Evolutionary conservation across 257 asterid species (phyloP).

Genomic region (Anisodus acutangulus): DNA sequence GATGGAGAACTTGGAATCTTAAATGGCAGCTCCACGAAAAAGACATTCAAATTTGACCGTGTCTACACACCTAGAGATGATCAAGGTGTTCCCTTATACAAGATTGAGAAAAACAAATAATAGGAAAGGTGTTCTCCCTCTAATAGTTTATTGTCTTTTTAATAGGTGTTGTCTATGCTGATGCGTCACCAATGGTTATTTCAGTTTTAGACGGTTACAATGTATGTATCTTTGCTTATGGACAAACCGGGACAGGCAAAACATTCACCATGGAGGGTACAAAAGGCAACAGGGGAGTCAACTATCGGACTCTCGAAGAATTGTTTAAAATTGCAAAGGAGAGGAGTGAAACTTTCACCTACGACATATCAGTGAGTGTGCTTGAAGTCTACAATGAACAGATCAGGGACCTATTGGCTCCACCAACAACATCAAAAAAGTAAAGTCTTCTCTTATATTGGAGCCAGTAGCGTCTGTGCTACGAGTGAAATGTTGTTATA

Average conservation of each 20-base stretch:
- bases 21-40: slow-evolving; percentile 61
- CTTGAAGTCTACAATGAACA: slow-evolving; percentile 99
- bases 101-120: not conserved
- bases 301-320: slow-evolving; percentile 89
- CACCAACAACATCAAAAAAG: slow-evolving; percentile 78
- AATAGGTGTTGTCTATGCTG: slow-evolving; percentile 87
- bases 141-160: slow-evolving; percentile 19
- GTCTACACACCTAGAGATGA: slow-evolving; percentile 88
- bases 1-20: slow-evolving; percentile 92
- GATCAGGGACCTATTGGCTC: slow-evolving; percentile 81
- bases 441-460: slow-evolving; percentile 38
- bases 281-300: slow-evolving; percentile 82
- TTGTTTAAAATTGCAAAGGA: slow-evolving; percentile 73
- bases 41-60: slow-evolving; percentile 81
- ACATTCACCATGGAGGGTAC: slow-evolving; percentile 99
- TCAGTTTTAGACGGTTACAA: slow-evolving; percentile 98
- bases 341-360: slow-evolving; percentile 67
- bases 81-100: slow-evolving; percentile 62
- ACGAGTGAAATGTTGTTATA: not conserved
- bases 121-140: not conserved
- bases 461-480: not conserved
- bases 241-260: slow-evolving; percentile 99
- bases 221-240: slow-evolving; percentile 96
- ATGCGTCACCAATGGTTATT: slow-evolving; percentile 92
- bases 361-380: slow-evolving; percentile 89